Base-by-base conservation (phyloP, 2,329 filamentous ascomycete species). In the Alternaria sp. region DNA sequence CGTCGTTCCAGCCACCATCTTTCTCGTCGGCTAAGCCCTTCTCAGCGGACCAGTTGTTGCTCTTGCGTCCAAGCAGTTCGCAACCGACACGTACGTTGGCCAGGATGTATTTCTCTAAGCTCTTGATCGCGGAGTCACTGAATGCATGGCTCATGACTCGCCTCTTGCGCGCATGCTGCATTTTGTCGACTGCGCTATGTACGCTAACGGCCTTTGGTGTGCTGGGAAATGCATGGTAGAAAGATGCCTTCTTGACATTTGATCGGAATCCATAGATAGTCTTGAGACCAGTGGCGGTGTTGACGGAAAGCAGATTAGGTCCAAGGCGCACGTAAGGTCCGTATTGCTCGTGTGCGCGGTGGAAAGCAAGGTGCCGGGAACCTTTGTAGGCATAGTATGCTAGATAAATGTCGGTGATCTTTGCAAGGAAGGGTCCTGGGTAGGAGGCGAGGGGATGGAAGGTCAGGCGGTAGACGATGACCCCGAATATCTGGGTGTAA, bases 271-370 rank as follows among this genome's bases (percentile, higher is more conserved):
- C 78, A 65, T 86, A 85, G 69, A 86, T 84, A 8, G 81, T 78
- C 59, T 82, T 82, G 18, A 84, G 68, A 0, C 80, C 81, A 28
- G 69, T 84, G 62, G 85, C 86, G 55, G 88, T 89, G 82, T 95
- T 94, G 81, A 96, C 87, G 1, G 89, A 92, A 42, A 96, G 81
- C 61, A 87, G 87, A 77, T 93, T 92, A 44, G 92, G 92, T 0
- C 90, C 91, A 66, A 90, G 91, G 28, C 92, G 90, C n/a, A 94
- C 90, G 51, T 88, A 77, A n/a, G 65, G 63, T 1, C 91, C 91
- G 71, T 96, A 93, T 73, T 85, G 84, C 67, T 89, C 81, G 75
- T 96, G 92, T 67, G 89, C 82, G 30, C 85, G 83, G 81, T 88
- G 88, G 70, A 93, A 89, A 71, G 91, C 87, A 18, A 94, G 84